These are phyloP conservation scores for Auxenochlorella pyrenoidosa DNA, from an alignment of 139 green algal species.

Conservation along the genomic window DNA sequence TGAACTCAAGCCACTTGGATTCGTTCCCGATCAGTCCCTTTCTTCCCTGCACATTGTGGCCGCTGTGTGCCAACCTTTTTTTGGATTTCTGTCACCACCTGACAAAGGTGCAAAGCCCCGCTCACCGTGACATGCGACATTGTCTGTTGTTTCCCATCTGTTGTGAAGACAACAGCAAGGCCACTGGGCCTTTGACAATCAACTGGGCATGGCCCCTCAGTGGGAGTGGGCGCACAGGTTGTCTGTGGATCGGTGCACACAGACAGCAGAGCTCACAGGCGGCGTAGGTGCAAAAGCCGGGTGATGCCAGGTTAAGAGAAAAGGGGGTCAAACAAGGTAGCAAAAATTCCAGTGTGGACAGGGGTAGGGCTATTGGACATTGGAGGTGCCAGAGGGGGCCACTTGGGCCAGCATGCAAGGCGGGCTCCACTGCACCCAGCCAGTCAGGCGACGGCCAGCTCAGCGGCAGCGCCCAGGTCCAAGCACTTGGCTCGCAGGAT, in stretches of 20 bases:
- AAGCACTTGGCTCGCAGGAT: conserved; percentile 24
- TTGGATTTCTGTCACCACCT: too few species aligned
- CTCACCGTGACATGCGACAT: too few species aligned
- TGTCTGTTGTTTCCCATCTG: too few species aligned
- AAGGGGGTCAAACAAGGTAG: not conserved
- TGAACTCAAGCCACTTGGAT: not conserved
- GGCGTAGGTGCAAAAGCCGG: not conserved
- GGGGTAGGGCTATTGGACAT: not conserved
- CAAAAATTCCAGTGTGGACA: not conserved
- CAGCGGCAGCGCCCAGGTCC: conserved; percentile 7
- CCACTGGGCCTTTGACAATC: not conserved
- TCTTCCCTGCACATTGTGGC: too few species aligned
- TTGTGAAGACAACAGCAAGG: too few species aligned
- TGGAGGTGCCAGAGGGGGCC: not conserved
- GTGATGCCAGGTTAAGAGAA: not conserved
- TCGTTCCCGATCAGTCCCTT: not conserved
- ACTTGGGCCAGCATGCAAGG: not conserved
- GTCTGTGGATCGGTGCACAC: too few species aligned
- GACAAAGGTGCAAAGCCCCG: too few species aligned
- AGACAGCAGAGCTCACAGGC: not conserved
- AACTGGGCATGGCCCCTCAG: too few species aligned
- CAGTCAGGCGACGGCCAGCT: not conserved
- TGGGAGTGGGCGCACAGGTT: too few species aligned
- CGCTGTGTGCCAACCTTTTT: too few species aligned
- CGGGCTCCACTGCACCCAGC: too few species aligned